These are phyloP conservation scores for Furculomyces boomerangus DNA, from an alignment of 371 early-diverging fungal species.

Conservation along the genomic window DNA sequence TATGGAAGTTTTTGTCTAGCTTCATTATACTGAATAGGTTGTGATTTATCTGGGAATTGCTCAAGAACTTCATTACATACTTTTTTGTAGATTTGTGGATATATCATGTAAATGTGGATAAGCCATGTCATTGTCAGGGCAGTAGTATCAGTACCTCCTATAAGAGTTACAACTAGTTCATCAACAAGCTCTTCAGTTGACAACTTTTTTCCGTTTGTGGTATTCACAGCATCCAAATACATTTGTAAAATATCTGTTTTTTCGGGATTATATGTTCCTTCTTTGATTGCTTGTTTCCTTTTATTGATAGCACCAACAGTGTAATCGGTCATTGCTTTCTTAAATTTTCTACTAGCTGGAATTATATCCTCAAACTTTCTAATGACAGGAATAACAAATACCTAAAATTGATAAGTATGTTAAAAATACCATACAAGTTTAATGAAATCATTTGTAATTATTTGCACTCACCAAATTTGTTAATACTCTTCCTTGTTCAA, in stretches of 20 bases:
- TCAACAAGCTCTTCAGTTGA: slow-evolving; percentile 1
- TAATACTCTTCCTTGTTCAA: neutral
- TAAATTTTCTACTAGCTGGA: neutral
- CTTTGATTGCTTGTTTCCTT: neutral
- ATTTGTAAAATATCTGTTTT: slow-evolving; percentile 13
- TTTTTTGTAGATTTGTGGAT: slow-evolving; percentile 5
- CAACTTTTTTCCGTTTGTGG: slow-evolving; percentile 5
- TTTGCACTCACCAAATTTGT: neutral
- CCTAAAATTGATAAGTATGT: neutral
- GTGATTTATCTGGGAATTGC: slow-evolving; percentile 6
- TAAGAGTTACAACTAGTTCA: slow-evolving; percentile 11
- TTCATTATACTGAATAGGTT: slow-evolving; percentile 7
- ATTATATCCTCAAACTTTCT: neutral
- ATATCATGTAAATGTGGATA: slow-evolving; percentile 8
- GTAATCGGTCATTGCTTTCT: neutral
- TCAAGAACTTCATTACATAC: slow-evolving; percentile 9
- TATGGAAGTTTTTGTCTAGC: slow-evolving; percentile 12
- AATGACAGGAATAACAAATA: neutral
- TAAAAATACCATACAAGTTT: neutral
- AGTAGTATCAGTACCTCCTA: slow-evolving; percentile 22
- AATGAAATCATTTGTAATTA: neutral
- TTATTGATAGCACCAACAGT: neutral
- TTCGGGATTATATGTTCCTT: neutral
- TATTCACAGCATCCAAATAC: slow-evolving; percentile 11
- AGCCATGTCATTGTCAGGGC: slow-evolving; percentile 18